phyloP scores from a whole-genome alignment of 257 asterid species.

The Mentha longifolia region DNA sequence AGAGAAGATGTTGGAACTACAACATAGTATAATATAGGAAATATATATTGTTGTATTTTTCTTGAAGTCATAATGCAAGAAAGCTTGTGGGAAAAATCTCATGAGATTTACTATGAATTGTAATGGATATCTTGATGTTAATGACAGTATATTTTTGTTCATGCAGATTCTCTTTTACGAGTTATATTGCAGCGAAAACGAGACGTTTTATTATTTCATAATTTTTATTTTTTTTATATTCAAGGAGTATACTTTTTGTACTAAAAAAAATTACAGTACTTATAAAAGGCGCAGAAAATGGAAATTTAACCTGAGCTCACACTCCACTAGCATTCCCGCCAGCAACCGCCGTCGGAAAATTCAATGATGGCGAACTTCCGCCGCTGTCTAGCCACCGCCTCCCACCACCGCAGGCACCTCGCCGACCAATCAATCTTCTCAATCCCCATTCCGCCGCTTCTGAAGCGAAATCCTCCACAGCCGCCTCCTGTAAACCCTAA shows the following conservation, averaged over 20 bases:
- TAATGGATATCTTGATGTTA: slow-evolving; percentile 4
- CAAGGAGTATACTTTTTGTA: too few relatives aligned
- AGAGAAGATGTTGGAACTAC: background rate
- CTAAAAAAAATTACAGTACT: too few relatives aligned
- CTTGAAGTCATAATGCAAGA: slow-evolving; percentile 16
- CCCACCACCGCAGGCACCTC: slow-evolving; percentile 36
- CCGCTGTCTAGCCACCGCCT: slow-evolving; percentile 42
- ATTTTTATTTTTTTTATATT: too few relatives aligned
- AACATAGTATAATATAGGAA: too few relatives aligned
- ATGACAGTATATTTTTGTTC: background rate
- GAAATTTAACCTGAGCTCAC: too few relatives aligned
- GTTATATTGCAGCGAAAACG: too few relatives aligned
- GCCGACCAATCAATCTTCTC: slow-evolving; percentile 44
- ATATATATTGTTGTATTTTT: too few relatives aligned
- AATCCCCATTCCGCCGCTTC: slow-evolving; percentile 42
- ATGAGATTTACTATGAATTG: background rate
- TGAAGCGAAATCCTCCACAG: slow-evolving; percentile 33
- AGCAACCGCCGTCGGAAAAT: slow-evolving; percentile 16
- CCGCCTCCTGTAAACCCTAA: slow-evolving; percentile 41
- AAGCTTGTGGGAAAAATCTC: slow-evolving; percentile 5
- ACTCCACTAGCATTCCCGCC: slow-evolving; percentile 26
- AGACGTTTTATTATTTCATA: too few relatives aligned
- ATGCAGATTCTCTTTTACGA: background rate
- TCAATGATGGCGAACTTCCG: slow-evolving; percentile 42
- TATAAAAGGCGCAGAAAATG: too few relatives aligned